Conservation (phyloP, 2,329 filamentous ascomycete species). For the Penicillium italicum region DNA sequence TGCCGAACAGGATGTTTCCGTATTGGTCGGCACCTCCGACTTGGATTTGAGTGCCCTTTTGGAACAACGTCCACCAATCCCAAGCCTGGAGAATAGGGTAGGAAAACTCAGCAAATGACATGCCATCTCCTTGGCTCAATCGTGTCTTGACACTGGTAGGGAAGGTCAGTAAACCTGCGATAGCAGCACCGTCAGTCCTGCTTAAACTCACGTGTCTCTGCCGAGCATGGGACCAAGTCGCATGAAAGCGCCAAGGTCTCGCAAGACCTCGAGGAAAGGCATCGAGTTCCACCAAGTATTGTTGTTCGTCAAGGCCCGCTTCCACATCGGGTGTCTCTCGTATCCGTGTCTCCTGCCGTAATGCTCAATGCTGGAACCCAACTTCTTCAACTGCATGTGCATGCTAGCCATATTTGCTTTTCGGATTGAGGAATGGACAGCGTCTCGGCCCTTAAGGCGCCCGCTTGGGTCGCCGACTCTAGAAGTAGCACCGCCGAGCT, state of each 20-base stretch:
- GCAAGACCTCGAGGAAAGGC: constrained; percentile 69
- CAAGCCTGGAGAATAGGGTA: constrained; percentile 93
- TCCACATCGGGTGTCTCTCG: constrained; percentile 61
- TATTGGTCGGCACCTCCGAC: constrained; percentile 95
- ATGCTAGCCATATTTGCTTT: constrained; percentile 48
- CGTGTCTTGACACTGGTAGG: constrained; percentile 69
- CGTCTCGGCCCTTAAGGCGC: constrained; percentile 40
- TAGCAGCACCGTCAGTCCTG: background rate
- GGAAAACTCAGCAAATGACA: constrained; percentile 89
- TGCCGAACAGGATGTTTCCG: constrained; percentile 89
- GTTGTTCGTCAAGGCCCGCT: constrained; percentile 72
- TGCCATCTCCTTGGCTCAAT: constrained; percentile 79
- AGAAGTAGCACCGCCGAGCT: constrained; percentile 48
- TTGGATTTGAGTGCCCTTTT: constrained; percentile 71
- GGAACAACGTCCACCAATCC: constrained; percentile 92
- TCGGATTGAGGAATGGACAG: constrained; percentile 36
- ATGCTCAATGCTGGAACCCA: constrained; percentile 70
- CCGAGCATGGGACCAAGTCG: constrained; percentile 82
- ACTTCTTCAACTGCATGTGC: constrained; percentile 52
- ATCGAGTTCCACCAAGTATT: constrained; percentile 74
- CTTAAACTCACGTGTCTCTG: constrained; percentile 72
- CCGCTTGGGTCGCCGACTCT: constrained; percentile 48
- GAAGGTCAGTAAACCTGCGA: constrained; percentile 3
- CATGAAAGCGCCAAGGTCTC: constrained; percentile 67
- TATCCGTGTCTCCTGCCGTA: constrained; percentile 66